Conservation (phyloP, 2,329 filamentous ascomycete species). For the Alternaria incomplexa region DNA sequence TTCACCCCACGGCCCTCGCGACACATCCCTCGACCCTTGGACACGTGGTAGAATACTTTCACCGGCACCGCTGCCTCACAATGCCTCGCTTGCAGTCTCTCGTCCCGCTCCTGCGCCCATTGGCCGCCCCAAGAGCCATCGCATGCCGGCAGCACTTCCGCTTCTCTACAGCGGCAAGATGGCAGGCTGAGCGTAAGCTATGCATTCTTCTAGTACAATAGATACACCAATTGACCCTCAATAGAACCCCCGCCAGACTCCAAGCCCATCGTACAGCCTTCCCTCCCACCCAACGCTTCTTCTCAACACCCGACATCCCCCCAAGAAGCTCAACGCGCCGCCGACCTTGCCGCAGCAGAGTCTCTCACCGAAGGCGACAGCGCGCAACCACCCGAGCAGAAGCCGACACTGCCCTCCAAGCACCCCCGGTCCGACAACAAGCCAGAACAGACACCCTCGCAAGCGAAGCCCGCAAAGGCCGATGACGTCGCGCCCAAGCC, state of each 20-base stretch:
- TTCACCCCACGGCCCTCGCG: conserved; percentile 3
- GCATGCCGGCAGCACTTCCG: conserved; percentile 49
- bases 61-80: not conserved
- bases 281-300: conserved; percentile 27
- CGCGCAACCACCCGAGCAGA: conserved; percentile 31
- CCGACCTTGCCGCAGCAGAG: conserved; percentile 43
- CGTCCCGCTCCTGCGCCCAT: conserved; percentile 50
- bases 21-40: not conserved
- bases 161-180: conserved; percentile 46
- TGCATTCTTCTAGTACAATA: not conserved
- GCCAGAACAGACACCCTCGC: conserved; percentile 6
- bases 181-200: conserved; percentile 36
- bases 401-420: conserved; percentile 30
- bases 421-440: conserved; percentile 10
- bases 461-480: conserved; percentile 4
- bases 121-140: conserved; percentile 45
- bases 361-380: conserved; percentile 43
- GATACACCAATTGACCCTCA: not conserved
- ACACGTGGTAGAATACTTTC: not conserved
- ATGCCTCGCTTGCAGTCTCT: conserved; percentile 48
- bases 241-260: conserved; percentile 34
- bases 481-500: conserved; percentile 1
- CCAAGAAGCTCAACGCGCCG: conserved; percentile 35
- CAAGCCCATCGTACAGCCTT: conserved; percentile 27
- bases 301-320: conserved; percentile 39